Base-by-base conservation (phyloP, 192 early-diverging fungal genomes). In the Chytriomyces sp. region DNA sequence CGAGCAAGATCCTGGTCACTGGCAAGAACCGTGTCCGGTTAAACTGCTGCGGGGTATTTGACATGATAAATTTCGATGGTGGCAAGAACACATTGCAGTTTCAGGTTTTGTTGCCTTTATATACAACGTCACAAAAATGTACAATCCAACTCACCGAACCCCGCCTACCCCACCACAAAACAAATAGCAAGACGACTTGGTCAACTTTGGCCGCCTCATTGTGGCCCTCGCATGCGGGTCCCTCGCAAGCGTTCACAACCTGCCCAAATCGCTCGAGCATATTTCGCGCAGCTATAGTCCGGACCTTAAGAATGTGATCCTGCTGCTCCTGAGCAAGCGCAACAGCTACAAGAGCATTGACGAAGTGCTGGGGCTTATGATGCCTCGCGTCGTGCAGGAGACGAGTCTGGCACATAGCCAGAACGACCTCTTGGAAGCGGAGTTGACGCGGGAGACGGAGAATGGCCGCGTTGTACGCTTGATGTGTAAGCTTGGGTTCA, bases 401-500 rank as follows among this genome's bases (percentile, higher is more conserved):
- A 86, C 93, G 69, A 93, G 94, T 63, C 82, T 82, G 32, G 85
- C 85, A 17, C 88, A 92, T 73, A 89, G 88, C 62, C 83, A 90
- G 57, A 92, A 91, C 30, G 97, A 99, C 73, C 59, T 88, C 49
- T 82, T 98, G 54, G 90, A 92, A 78, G 84, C 77, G 39, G 93
- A 92, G 58, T 78, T 98, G 63, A 77, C 82, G 34, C 80, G 88
- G 33, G 98, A 99, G 80, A 84, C 94, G 53, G 90, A 95, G 78
- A 99, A 99, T 70, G 94, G 93, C 33, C 89, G 98, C 30, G 64
- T 98, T 39, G 87, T 91, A n/a, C 80, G 95, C 33, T 75, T 99
- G 36, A 39, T 99, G 41, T 89, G 88, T 80, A 96, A 98, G 78
- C 83, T 98, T 52, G 94, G 92, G 26, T 95, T 94, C 73, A 94